Evolutionary conservation across 495 filamentous ascomycete genomes (phyloP), one percentile per base, ranked within the genome.

Genomic region (Pseudevernia furfuracea): DNA sequence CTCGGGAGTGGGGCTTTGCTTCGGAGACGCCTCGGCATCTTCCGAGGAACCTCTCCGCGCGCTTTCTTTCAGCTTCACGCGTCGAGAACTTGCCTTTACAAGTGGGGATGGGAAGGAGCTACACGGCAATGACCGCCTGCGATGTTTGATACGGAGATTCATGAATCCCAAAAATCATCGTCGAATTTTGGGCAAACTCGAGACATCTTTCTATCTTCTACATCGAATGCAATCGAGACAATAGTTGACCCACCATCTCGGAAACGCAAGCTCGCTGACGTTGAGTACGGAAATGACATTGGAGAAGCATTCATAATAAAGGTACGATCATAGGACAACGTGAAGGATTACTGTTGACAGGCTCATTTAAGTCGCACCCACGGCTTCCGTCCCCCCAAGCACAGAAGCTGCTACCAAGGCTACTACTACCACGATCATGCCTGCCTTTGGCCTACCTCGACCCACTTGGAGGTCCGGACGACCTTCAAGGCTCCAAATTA

Each of bases 371-470:
- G 62, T 44, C 59, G 9, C 44, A 58, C 44, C 58, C 60, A 48
- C 62, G 36, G 8, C 38, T 62, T 41, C 53, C 59, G 23, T 66
- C 55, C 23, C 19, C 52, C 0, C 46, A 48, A 44, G 12, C 62
- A 30, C 38, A 49, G 28, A 60, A 44, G 39, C 41, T 71, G 4
- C 41, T 59, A 58, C 70, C 70, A 49, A 58, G 43, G 44, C 15
- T 66, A 38, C 46, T 63, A 43, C 28, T 70, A 17, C 58, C 63
- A 59, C 65, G 70, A 59, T 59, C 58, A 55, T 57, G 52, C 44
- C 44, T 71, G 38, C 70, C 70, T 30, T 19, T 71, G 1, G 57
- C 63, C n/a, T 71, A 52, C 25, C 68, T 71, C 36, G 63, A 68
- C 34, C 44, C 17, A 44, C 17, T 56, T 46, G 25, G n/a, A 37